These are phyloP conservation scores for Parmelia sp. DNA, from an alignment of 495 filamentous ascomycete species.

Conservation along the genomic window DNA sequence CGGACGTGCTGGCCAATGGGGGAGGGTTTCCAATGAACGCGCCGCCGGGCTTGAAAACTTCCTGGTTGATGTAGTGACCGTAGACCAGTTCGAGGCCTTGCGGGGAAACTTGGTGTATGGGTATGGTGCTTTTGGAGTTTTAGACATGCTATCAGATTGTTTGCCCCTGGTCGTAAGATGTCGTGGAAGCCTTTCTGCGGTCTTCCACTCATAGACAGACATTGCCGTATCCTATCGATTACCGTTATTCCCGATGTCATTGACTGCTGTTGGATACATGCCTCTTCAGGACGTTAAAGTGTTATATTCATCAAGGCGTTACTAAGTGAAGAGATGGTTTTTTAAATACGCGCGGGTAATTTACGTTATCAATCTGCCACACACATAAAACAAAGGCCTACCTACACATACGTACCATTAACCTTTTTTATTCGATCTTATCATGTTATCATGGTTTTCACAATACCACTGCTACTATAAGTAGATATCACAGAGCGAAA, in stretches of 20 bases:
- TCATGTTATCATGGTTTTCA: too few relatives aligned
- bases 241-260: slow-evolving; percentile 45
- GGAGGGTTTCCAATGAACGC: not conserved
- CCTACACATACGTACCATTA: too few relatives aligned
- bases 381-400: too few relatives aligned
- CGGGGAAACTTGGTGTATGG: not conserved
- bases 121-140: not conserved
- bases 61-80: not conserved
- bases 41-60: not conserved
- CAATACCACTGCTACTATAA: too few relatives aligned
- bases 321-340: too few relatives aligned
- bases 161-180: not conserved
- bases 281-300: not conserved
- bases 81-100: not conserved
- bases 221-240: slow-evolving; percentile 61
- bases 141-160: not conserved
- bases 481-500: too few relatives aligned
- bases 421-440: too few relatives aligned
- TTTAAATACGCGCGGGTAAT: too few relatives aligned
- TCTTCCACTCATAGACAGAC: slow-evolving; percentile 41
- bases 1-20: not conserved
- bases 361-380: too few relatives aligned
- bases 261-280: slow-evolving; percentile 15
- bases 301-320: not conserved
- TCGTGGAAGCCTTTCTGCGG: slow-evolving; percentile 8